Evolutionary conservation across 2,329 filamentous ascomycete genomes (phyloP), one percentile per base, ranked within the genome.

Genomic region (Dactylonectria macrodidyma): DNA sequence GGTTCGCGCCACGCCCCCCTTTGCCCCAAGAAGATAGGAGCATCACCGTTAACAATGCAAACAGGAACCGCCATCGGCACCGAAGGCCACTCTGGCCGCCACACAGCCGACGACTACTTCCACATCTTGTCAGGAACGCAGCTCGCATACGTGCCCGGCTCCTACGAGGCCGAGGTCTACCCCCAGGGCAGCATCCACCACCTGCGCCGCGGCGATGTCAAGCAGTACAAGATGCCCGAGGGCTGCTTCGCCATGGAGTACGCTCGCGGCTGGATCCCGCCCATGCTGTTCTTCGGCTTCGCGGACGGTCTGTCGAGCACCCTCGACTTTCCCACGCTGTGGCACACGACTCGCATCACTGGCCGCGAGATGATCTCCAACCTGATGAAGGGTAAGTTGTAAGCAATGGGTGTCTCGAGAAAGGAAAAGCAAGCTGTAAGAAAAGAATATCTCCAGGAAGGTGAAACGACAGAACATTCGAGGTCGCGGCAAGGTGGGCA

Each of bases 71-170:
- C 93, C 10, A 83, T 95, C 73, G 94, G 94, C 75, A 97, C 95
- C 12, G 94, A 97, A 82, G 95, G 95, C 69, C 94, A 97, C 86
- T 90, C 90, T 1, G 95, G 95, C 71, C 92, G 94, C 58, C 95
- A 97, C 87, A 95, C 94, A 12, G 94, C 94, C 16, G 93, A 97
- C 83, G 95, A 97, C 86, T 97, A 96, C 87, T 97, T 97, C 87
- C 90, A 95, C 86, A 97, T 97, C 85, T 87, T 97, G 36, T 85
- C 86, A 38, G 95, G 95, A 75, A 90, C 91, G 75, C 91, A 97
- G 83, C 86, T 89, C 75, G 92, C 94, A 71, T 95, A 94, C 85
- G 86, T 89, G 5, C 89, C 91, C 2, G 92, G 92, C 72, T 79
- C 85, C 71, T 93, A 90, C 81, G 86, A 88, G 79, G 84, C 91